These are phyloP conservation scores for Saturnispora sanitii DNA, from an alignment of 805 yeast genomes.

Conservation along the genomic window DNA sequence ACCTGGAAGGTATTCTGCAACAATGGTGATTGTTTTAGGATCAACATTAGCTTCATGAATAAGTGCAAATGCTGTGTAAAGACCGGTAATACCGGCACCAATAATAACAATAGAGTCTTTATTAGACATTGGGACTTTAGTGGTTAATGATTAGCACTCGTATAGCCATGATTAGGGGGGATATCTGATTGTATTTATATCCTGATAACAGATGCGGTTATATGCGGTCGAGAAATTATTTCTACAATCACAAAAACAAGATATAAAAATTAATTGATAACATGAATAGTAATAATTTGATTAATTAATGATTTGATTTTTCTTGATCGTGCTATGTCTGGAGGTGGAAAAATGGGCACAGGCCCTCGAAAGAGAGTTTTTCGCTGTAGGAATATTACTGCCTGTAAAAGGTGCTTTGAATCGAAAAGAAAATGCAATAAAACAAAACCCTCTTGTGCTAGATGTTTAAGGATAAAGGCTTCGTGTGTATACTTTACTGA, in stretches of 20 bases:
- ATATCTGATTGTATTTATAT: not conserved
- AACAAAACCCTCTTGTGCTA: slow-evolving; percentile 11
- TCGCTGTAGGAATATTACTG: slow-evolving; percentile 14
- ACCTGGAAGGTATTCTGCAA: slow-evolving; percentile 67
- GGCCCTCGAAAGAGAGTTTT: slow-evolving; percentile 5
- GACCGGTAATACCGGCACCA: slow-evolving; percentile 59
- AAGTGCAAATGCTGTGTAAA: slow-evolving; percentile 48
- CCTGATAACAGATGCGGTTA: not conserved
- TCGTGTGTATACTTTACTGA: slow-evolving; percentile 17
- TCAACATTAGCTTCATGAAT: slow-evolving; percentile 31
- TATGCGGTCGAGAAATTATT: slow-evolving; percentile 4
- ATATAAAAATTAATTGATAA: not conserved
- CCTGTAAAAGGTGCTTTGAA: slow-evolving; percentile 16
- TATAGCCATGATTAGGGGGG: not conserved
- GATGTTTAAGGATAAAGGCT: slow-evolving; percentile 12
- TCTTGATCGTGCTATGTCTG: not conserved
- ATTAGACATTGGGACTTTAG: not conserved
- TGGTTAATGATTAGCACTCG: not conserved
- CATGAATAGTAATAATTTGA: not conserved
- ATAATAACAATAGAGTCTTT: slow-evolving; percentile 15
- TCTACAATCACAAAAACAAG: too few relatives aligned
- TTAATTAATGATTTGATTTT: not conserved
- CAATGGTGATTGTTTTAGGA: slow-evolving; percentile 38
- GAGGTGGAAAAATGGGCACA: not conserved
- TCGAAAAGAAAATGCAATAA: slow-evolving; percentile 18